Evolutionary conservation across 257 asterid species (phyloP), one percentile per base, ranked within the genome.

Genomic region (Plectranthus barbatus): DNA sequence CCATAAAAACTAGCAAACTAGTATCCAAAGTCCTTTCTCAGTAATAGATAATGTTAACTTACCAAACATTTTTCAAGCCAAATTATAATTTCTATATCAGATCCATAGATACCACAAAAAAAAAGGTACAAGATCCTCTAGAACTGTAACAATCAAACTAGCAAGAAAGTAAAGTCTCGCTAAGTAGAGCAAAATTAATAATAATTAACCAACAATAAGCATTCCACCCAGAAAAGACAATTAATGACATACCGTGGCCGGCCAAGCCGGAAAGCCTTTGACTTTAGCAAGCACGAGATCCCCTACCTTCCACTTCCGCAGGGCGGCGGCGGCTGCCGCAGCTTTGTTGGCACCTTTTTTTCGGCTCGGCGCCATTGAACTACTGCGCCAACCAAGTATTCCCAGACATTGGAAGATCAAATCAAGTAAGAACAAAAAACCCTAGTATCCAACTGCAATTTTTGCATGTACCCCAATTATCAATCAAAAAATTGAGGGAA

Each of bases 261-360:
- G 97, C 97, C 97, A 90, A 9, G 97, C 88, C 41, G 92, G 95
- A 70, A 87, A 87, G 0, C 97, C 97, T 76, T 90, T 90, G 72
- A 90, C 92, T 75, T 90, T 90, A 48, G 97, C 97, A 65, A 90
- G 95, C 67, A 90, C 97, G 44, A 90, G 97, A 85, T 90, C 95
- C 21, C 95, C 95, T 48, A 87, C 73, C 68, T 90, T 87, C 87
- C 88, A 90, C 79, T 83, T 81, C 73, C 86, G 82, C 64, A 81
- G 64, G 1, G 90, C 83, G 54, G 94, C 89, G 21, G 95, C 91
- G 0, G 84, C 85, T 0, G 91, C 86, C 24, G 82, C 95, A 36
- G 84, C 91, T 75, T 75, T 90, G 49, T 69, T 76, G 74, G 78
- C 72, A 69, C 93, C 90, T 61, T 74, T 90, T 49, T 84, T 84